These are phyloP conservation scores for Dysphania ambrosioides DNA, from an alignment of 148 eudicot species.

Conservation along the genomic window DNA sequence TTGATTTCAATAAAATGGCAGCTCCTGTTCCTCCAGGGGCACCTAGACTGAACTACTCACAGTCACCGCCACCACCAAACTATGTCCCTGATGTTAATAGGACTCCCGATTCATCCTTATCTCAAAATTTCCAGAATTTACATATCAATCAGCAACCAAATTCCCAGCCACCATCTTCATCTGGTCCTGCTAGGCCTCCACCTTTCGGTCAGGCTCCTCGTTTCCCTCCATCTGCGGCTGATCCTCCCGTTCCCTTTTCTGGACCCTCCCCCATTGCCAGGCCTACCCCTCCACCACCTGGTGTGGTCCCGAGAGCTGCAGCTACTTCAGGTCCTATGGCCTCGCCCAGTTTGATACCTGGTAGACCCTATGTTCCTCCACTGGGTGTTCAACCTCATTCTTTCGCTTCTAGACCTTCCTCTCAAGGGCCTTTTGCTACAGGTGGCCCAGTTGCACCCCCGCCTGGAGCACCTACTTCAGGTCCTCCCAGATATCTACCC, in stretches of 20 bases:
- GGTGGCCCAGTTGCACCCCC: constrained; percentile 32
- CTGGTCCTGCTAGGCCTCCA: constrained; percentile 46
- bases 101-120: constrained; percentile 36
- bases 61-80: constrained; percentile 41
- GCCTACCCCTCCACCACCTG: constrained; percentile 78
- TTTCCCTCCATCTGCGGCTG: constrained; percentile 40
- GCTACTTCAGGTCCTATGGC: constrained; percentile 45
- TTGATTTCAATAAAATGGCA: constrained; percentile 43
- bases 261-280: constrained; percentile 46
- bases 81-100: constrained; percentile 45
- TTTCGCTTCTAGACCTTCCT: constrained; percentile 56
- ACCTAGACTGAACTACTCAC: constrained; percentile 64
- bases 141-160: constrained; percentile 59
- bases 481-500: constrained; percentile 31
- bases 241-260: constrained; percentile 35
- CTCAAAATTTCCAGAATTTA: constrained; percentile 68
- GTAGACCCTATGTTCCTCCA: constrained; percentile 53
- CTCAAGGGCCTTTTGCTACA: constrained; percentile 32
- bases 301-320: constrained; percentile 56
- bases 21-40: constrained; percentile 72
- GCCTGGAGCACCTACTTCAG: constrained; percentile 33
- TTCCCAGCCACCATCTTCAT: constrained; percentile 28
- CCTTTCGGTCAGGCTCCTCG: constrained; percentile 59
- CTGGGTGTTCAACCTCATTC: constrained; percentile 44
- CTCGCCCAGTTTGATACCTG: constrained; percentile 42